Conservation (phyloP, 495 filamentous ascomycete genomes). For the Lophiotrema nucula region DNA sequence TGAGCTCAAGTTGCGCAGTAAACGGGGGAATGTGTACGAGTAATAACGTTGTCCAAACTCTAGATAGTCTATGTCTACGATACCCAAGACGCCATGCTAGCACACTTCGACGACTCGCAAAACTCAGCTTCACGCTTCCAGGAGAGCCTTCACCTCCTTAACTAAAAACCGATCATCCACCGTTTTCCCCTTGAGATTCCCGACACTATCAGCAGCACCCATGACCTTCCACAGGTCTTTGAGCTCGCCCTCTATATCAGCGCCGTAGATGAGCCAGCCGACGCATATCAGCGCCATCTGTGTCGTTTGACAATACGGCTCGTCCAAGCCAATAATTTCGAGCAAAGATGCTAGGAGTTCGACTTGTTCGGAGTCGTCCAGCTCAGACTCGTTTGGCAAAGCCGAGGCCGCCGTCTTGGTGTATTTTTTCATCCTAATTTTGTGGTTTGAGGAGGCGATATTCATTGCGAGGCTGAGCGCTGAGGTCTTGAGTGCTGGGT, state of each 20-base stretch:
- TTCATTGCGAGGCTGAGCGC: slow-evolving; percentile 85
- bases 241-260: slow-evolving; percentile 66
- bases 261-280: slow-evolving; percentile 70
- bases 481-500: slow-evolving; percentile 62
- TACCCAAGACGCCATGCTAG: too few relatives aligned
- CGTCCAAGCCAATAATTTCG: slow-evolving; percentile 69
- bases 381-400: slow-evolving; percentile 27
- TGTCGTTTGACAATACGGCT: slow-evolving; percentile 66
- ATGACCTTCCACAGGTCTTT: slow-evolving; percentile 70
- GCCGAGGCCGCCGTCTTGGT: slow-evolving; percentile 45
- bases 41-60: too few relatives aligned
- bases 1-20: too few relatives aligned
- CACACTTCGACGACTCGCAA: too few relatives aligned
- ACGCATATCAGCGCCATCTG: slow-evolving; percentile 70
- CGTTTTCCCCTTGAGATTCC: slow-evolving; percentile 49
- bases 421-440: slow-evolving; percentile 56
- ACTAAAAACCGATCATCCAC: slow-evolving; percentile 58
- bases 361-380: slow-evolving; percentile 69
- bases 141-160: slow-evolving; percentile 55
- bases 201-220: slow-evolving; percentile 62
- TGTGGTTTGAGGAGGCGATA: slow-evolving; percentile 67
- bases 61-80: too few relatives aligned
- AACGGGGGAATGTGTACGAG: too few relatives aligned
- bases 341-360: slow-evolving; percentile 74
- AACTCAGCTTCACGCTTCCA: slow-evolving; percentile 40